Percentiles rank a stretch among this genome's conserved stretches.
Conservation (phyloP, 2,329 filamentous ascomycete genomes). For the Aaosphaeria pasadenensis region DNA sequence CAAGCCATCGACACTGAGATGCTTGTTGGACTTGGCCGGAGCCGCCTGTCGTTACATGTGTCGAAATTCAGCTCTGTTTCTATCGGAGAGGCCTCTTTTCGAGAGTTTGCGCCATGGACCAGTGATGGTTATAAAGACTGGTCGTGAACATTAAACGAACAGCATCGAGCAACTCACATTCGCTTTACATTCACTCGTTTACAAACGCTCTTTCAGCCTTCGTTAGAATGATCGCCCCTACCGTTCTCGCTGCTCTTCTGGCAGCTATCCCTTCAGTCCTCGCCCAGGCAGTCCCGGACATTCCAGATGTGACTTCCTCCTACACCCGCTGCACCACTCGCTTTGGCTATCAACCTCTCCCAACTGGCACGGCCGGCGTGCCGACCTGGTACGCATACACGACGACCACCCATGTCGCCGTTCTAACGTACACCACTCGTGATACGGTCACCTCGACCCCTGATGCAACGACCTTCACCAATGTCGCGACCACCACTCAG, state of each 20-base stretch:
- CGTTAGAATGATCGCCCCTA: slow-evolving; percentile 14
- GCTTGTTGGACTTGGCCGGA: no score
- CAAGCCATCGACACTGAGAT: no score
- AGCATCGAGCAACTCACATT: slow-evolving; percentile 6
- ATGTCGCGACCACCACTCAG: slow-evolving; percentile 13
- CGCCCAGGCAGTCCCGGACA: slow-evolving; percentile 1
- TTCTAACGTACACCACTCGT: slow-evolving; percentile 10
- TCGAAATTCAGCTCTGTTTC: no score
- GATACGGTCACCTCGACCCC: slow-evolving; percentile 16
- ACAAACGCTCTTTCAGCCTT: slow-evolving; percentile 2
- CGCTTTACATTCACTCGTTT: slow-evolving; percentile 1
- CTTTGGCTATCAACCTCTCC: slow-evolving; percentile 8
- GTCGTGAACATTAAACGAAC: neutral
- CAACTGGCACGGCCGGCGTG: slow-evolving; percentile 6
- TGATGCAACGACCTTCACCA: slow-evolving; percentile 16
- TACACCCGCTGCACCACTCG: slow-evolving; percentile 4
- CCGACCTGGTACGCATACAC: slow-evolving; percentile 9
- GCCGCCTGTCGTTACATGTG: no score
- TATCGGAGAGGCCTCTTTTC: no score
- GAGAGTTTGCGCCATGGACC: no score
- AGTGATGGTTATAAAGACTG: no score
- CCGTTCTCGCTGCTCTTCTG: slow-evolving; percentile 12
- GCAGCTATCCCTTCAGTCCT: slow-evolving; percentile 13
- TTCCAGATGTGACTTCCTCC: neutral
- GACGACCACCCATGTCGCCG: slow-evolving; percentile 9